Evolutionary conservation across 257 asterid species (phyloP).

Genomic region (Solanum etuberosum): DNA sequence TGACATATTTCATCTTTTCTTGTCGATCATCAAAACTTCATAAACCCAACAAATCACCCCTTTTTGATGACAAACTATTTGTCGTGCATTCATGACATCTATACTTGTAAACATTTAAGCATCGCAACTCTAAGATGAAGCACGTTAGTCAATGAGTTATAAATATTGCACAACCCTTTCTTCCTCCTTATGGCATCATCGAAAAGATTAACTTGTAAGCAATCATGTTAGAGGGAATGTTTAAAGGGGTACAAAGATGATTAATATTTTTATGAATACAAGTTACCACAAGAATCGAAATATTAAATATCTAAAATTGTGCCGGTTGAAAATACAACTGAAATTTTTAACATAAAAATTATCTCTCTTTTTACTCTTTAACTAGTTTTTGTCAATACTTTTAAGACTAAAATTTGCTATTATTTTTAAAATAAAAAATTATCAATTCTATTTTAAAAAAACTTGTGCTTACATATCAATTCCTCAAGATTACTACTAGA

Average conservation of each 20-base stretch:
- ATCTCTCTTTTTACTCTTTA: neutral
- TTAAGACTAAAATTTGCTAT: neutral
- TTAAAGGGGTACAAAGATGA: neutral
- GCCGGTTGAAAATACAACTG: too few species aligned
- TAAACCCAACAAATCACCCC: neutral
- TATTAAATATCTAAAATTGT: too few species aligned
- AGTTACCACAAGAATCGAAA: too few species aligned
- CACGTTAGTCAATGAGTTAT: too few species aligned
- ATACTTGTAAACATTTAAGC: too few species aligned
- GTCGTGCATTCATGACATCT: too few species aligned
- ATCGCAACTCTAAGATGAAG: too few species aligned
- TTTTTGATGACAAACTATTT: neutral
- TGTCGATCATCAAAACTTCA: neutral
- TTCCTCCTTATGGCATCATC: neutral
- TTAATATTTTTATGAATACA: neutral
- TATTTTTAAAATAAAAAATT: too few species aligned
- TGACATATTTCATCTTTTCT: neutral
- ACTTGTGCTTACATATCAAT: neutral
- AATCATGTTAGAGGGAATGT: neutral
- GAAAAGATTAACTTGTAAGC: neutral
- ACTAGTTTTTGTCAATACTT: too few species aligned
- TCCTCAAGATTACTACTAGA: neutral
- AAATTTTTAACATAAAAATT: too few species aligned
- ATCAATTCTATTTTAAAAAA: too few species aligned
- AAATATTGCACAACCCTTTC: neutral